Evolutionary conservation across 495 filamentous ascomycete genomes (phyloP).

Genomic region (Penicillium dipodomyicola): DNA sequence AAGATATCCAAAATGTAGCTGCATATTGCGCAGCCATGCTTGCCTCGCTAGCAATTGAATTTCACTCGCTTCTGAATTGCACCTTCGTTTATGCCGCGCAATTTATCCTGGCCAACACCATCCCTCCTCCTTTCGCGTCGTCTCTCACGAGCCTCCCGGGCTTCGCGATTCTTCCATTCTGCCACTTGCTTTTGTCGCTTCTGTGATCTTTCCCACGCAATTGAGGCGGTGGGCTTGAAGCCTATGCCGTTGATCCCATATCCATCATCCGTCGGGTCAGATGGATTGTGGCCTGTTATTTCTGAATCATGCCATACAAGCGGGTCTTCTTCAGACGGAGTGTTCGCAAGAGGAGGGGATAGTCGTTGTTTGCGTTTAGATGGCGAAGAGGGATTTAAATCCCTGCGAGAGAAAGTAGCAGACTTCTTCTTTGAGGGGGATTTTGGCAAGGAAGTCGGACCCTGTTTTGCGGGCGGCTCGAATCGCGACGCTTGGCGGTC

Average conservation of each 20-base stretch:
- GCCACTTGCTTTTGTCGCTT: conserved; percentile 77
- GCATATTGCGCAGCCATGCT: background rate
- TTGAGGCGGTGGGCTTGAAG: conserved; percentile 81
- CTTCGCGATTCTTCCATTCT: conserved; percentile 80
- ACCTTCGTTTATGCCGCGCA: conserved; percentile 33
- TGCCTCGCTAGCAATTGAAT: conserved; percentile 33
- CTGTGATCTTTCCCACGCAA: conserved; percentile 72
- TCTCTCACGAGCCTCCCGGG: conserved; percentile 74
- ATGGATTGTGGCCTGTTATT: conserved; percentile 76
- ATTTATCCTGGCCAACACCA: conserved; percentile 30
- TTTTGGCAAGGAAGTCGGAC: conserved; percentile 5
- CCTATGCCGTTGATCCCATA: conserved; percentile 88
- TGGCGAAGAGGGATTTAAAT: conserved; percentile 22
- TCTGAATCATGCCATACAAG: conserved; percentile 83
- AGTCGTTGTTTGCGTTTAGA: conserved; percentile 33
- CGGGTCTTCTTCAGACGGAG: conserved; percentile 36
- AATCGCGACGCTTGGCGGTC: conserved; percentile 9
- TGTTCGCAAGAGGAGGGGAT: conserved; percentile 51
- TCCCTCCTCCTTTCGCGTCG: conserved; percentile 63
- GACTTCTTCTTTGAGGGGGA: conserved; percentile 23
- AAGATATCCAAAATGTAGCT: conserved; percentile 3
- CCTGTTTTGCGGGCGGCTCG: conserved; percentile 7
- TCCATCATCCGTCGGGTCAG: conserved; percentile 72
- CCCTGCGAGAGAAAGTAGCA: conserved; percentile 28
- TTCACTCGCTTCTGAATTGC: conserved; percentile 46